phyloP scores from a whole-genome alignment of 352 stramenopile genomes.

The Pythium rishiriense region DNA sequence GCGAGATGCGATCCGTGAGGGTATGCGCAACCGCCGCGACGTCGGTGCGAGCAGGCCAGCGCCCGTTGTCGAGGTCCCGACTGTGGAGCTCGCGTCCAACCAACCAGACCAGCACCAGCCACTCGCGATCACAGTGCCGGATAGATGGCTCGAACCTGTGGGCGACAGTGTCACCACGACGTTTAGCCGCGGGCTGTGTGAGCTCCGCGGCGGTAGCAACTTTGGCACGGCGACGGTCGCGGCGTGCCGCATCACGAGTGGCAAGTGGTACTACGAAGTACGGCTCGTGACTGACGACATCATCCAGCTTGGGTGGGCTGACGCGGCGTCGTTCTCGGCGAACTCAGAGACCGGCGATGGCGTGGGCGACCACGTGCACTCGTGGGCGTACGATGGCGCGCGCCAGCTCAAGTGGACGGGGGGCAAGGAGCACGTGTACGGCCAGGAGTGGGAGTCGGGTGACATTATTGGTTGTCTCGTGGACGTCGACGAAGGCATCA shows the following conservation, averaged over 20 bases:
- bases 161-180: conserved; percentile 42
- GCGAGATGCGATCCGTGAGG: conserved; percentile 64
- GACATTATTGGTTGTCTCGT: conserved; percentile 90
- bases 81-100: background rate
- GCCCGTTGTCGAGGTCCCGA: background rate
- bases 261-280: conserved; percentile 92
- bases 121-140: conserved; percentile 15
- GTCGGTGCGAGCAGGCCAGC: background rate
- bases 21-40: conserved; percentile 40
- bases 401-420: conserved; percentile 86
- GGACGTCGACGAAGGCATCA: conserved; percentile 65
- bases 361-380: conserved; percentile 88
- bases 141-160: conserved; percentile 51
- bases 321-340: conserved; percentile 71
- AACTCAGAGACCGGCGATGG: conserved; percentile 85
- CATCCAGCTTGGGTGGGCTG: conserved; percentile 92
- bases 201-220: conserved; percentile 70
- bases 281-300: conserved; percentile 86
- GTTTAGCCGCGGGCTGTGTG: conserved; percentile 71
- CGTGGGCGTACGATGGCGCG: conserved; percentile 90
- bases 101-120: background rate
- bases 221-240: conserved; percentile 74
- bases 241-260: conserved; percentile 42
- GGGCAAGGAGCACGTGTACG: conserved; percentile 66
- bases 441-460: conserved; percentile 62